Base-by-base conservation (phyloP, 2,329 filamentous ascomycete species). In the Ascochyta koolunga region DNA sequence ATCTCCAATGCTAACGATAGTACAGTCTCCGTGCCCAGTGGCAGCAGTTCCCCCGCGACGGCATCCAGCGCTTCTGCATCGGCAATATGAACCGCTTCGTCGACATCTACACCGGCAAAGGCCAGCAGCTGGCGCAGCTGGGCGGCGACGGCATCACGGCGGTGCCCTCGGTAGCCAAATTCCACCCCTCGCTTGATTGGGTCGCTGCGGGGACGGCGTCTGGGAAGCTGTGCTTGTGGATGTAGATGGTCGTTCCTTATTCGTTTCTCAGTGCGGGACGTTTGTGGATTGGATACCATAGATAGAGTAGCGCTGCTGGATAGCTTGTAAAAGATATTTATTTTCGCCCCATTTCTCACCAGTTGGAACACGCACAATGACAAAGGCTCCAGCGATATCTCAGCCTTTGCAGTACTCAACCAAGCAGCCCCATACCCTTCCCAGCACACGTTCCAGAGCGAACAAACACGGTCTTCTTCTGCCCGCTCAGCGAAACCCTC, bases 31-130 rank as follows among this genome's bases (percentile, higher is more conserved):
- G 96, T 82, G 83, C 95, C 72, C 91, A 96, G 65, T 99, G 95
- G 95, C 95, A 99, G 73, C 80, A 84, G 27, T 82, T 84, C 39
- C 93, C 95, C 0, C 78, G 82, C 29, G 91, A 95, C 54, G 87
- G 88, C 7, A 86, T 96, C 5, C 88, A 96, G 59, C 91, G 93
- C 57, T 92, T 99, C 66, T 90, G 86, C 21, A 93, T 99, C 52
- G 95, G 91, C 1, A 99, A 98, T 65, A 98, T 98, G 95, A 96
- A 96, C 70, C 86, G 95, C 1, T 98, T 97, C 65, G 91, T 98
- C 1, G 95, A 99, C 69, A 84, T 99, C 1, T 99, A 89, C 72
- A 89, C 89, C 0, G 83, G 86, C 0, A 84, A 89, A 42, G 95
- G 95, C 0, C 88, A 91, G 66, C 93, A 98, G 72, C 78, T 99